Conservation (phyloP, 2,329 filamentous ascomycete genomes). For the Aspergillus ochraceoroseus region DNA sequence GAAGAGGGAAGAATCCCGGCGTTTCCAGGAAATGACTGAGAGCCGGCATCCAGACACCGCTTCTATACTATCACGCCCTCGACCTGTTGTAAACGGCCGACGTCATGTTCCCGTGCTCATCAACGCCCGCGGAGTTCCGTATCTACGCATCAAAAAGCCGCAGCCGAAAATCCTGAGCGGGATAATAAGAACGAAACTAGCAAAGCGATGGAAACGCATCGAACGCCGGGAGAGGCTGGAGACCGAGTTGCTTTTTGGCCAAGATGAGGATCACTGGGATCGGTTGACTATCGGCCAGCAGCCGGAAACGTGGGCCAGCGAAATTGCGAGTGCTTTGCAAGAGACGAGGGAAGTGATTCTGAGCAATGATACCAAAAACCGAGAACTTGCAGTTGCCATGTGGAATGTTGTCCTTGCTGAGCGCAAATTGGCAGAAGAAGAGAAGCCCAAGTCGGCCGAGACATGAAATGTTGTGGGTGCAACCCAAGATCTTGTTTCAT, state of each 20-base stretch:
- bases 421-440: constrained; percentile 34
- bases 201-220: constrained; percentile 34
- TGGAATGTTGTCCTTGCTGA: constrained; percentile 42
- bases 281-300: constrained; percentile 26
- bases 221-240: constrained; percentile 32
- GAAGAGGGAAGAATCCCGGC: constrained; percentile 25
- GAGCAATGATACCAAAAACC: constrained; percentile 27
- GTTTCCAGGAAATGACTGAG: constrained; percentile 28
- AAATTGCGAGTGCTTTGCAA: constrained; percentile 18
- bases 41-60: constrained; percentile 32
- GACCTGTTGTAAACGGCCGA: constrained; percentile 31
- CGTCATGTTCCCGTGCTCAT: constrained; percentile 41
- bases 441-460: constrained; percentile 1
- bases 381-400: constrained; percentile 32
- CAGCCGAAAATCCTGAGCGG: constrained; percentile 40
- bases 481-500: not conserved
- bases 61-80: constrained; percentile 37
- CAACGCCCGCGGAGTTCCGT: constrained; percentile 41
- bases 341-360: constrained; percentile 25
- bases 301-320: constrained; percentile 24
- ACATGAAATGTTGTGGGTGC: not conserved
- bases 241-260: constrained; percentile 30
- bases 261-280: constrained; percentile 44
- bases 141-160: constrained; percentile 45
- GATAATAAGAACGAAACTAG: constrained; percentile 35